These are phyloP conservation scores for Globisporangium abappressorium DNA, from an alignment of 352 stramenopile species.

Conservation along the genomic window DNA sequence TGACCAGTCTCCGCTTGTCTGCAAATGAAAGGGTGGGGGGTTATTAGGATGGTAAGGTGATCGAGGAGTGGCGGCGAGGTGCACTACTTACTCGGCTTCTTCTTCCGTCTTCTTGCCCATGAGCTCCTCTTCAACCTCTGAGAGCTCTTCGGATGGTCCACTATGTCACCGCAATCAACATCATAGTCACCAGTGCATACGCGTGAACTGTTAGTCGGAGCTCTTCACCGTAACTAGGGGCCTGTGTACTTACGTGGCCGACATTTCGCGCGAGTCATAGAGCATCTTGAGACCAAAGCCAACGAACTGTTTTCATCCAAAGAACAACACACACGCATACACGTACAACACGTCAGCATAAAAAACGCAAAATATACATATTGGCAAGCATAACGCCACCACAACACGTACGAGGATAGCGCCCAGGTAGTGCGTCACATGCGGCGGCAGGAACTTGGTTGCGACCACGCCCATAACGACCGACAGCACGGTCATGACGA, in stretches of 20 bases:
- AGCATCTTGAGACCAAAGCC: slow-evolving; percentile 97
- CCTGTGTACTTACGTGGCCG: slow-evolving; percentile 43
- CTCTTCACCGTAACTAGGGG: neutral
- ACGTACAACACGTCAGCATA: slow-evolving; percentile 1
- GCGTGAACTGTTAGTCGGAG: neutral
- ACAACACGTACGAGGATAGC: slow-evolving; percentile 69
- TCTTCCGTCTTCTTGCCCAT: slow-evolving; percentile 80
- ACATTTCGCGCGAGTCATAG: slow-evolving; percentile 83
- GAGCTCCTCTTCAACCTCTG: slow-evolving; percentile 82
- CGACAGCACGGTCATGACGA: slow-evolving; percentile 97
- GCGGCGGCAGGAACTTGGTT: slow-evolving; percentile 91
- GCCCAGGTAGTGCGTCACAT: slow-evolving; percentile 96
- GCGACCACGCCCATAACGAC: slow-evolving; percentile 97
- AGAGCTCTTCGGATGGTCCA: slow-evolving; percentile 76
- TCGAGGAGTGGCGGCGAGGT: neutral
- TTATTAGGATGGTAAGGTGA: neutral
- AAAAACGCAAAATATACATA: neutral
- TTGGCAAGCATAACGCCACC: slow-evolving; percentile 1
- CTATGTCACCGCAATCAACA: slow-evolving; percentile 19
- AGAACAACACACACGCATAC: neutral
- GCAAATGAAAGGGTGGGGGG: neutral
- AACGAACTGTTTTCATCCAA: slow-evolving; percentile 79
- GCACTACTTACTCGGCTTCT: slow-evolving; percentile 42
- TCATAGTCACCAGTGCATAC: neutral
- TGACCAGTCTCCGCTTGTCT: slow-evolving; percentile 30